Percentiles rank a stretch among this genome's conserved stretches.
phyloP scores from a whole-genome alignment of 768 basidiomycete genomes.

The Serendipita sp. region DNA sequence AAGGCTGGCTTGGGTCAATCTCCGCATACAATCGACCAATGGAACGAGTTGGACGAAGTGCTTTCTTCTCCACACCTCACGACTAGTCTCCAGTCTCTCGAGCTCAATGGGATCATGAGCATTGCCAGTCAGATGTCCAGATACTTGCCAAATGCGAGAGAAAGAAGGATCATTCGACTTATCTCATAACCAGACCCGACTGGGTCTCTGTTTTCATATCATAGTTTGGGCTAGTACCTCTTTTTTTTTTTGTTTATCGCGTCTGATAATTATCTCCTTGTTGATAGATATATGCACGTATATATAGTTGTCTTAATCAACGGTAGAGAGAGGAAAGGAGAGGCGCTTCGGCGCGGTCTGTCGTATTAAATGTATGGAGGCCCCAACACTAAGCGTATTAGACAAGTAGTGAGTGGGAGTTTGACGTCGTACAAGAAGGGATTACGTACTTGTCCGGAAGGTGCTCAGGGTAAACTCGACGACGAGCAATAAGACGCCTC shows the following conservation, averaged over 20 bases:
- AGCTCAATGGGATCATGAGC: background rate
- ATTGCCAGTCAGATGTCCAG: background rate
- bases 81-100: background rate
- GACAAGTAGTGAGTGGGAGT: background rate
- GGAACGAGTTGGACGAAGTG: background rate
- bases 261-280: too few species aligned
- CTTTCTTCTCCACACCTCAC: background rate
- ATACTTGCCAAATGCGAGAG: background rate
- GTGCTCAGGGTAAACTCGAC: constrained; percentile 70
- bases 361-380: constrained; percentile 31
- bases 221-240: background rate
- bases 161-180: background rate
- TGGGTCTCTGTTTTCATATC: background rate
- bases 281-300: too few species aligned
- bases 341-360: background rate
- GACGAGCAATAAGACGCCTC: constrained; percentile 86
- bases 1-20: background rate
- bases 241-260: background rate
- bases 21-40: background rate
- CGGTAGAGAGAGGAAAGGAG: background rate
- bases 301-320: background rate
- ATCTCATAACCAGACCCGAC: background rate
- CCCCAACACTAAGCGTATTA: constrained; percentile 25
- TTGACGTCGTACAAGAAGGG: background rate
- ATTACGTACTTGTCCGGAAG: constrained; percentile 49